These are phyloP conservation scores for Trichosporon faecale DNA, from an alignment of 1,284 basidiomycete genomes.

Conservation along the genomic window DNA sequence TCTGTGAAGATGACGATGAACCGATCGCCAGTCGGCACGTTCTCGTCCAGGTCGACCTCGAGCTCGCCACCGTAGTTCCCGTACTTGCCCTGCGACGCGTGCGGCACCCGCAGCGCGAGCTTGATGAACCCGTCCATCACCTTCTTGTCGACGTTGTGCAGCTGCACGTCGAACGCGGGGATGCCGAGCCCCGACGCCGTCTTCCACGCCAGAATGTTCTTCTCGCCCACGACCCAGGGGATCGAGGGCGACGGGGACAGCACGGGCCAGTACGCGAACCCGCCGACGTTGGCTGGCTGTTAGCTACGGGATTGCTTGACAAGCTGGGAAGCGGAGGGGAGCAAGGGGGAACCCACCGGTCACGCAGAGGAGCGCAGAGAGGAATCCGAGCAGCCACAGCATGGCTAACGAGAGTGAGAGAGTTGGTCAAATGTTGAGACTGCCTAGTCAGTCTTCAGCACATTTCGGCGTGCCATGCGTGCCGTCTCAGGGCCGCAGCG, in stretches of 20 bases:
- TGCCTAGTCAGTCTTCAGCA: not conserved
- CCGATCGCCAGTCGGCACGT: slow-evolving; percentile 41
- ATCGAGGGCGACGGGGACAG: slow-evolving; percentile 31
- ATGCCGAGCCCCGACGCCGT: slow-evolving; percentile 48
- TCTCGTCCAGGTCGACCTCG: slow-evolving; percentile 41
- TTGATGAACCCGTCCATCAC: slow-evolving; percentile 48
- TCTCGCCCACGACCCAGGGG: slow-evolving; percentile 49
- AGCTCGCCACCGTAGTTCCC: slow-evolving; percentile 49
- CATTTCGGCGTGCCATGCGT: not conserved
- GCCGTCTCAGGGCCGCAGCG: no score
- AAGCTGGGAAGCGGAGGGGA: not conserved
- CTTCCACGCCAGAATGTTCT: slow-evolving; percentile 47
- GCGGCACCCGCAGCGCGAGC: slow-evolving; percentile 45
- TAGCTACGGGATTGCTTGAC: not conserved
- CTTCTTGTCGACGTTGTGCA: slow-evolving; percentile 46
- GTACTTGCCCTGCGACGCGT: slow-evolving; percentile 34
- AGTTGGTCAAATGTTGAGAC: not conserved
- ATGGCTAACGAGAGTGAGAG: not conserved
- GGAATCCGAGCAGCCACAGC: slow-evolving; percentile 6
- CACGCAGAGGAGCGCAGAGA: not conserved
- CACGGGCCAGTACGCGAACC: slow-evolving; percentile 46
- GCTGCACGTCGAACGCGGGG: slow-evolving; percentile 49
- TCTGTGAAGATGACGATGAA: slow-evolving; percentile 49
- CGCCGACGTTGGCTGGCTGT: not conserved
- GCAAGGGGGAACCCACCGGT: not conserved